phyloP scores from a whole-genome alignment of 768 basidiomycete species.

The Nidula microcarpa region DNA sequence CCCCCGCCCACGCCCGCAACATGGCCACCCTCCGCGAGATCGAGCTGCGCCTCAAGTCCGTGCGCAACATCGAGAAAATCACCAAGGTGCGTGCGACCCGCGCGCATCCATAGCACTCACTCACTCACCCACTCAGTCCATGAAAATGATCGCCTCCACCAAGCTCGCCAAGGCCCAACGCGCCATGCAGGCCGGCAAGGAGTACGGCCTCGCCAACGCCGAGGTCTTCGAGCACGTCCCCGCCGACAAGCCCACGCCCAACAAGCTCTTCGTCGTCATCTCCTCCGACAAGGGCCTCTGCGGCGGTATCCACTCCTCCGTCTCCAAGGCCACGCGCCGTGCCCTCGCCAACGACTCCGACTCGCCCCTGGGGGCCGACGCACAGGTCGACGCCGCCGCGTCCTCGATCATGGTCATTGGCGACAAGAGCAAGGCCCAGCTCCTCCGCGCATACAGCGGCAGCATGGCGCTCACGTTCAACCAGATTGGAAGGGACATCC shows the following conservation, averaged over 20 bases:
- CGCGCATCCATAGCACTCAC: constrained; percentile 12
- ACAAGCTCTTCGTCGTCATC: constrained; percentile 89
- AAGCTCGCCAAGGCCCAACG: constrained; percentile 94
- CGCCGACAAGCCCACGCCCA: constrained; percentile 63
- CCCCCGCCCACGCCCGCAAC: constrained; percentile 62
- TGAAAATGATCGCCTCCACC: constrained; percentile 99
- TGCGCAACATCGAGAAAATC: constrained; percentile 99
- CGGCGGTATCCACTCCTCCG: constrained; percentile 98
- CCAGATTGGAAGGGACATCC: constrained; percentile 96
- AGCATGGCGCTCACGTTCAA: constrained; percentile 89
- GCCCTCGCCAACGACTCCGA: constrained; percentile 54
- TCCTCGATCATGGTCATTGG: constrained; percentile 86
- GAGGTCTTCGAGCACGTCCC: constrained; percentile 85
- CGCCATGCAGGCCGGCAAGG: constrained; percentile 88
- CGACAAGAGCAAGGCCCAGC: constrained; percentile 96
- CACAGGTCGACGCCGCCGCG: constrained; percentile 47
- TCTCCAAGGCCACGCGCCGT: constrained; percentile 84
- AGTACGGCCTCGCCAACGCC: constrained; percentile 89
- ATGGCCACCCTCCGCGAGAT: constrained; percentile 99
- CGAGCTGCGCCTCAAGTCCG: constrained; percentile 93
- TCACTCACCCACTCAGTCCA: constrained; percentile 53
- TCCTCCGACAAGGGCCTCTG: constrained; percentile 99
- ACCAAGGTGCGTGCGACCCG: constrained; percentile 69
- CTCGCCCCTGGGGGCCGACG: constrained; percentile 43
- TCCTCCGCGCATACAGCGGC: constrained; percentile 58